Evolutionary conservation across 768 basidiomycete genomes (phyloP).

Genomic region (Trametes villosa): DNA sequence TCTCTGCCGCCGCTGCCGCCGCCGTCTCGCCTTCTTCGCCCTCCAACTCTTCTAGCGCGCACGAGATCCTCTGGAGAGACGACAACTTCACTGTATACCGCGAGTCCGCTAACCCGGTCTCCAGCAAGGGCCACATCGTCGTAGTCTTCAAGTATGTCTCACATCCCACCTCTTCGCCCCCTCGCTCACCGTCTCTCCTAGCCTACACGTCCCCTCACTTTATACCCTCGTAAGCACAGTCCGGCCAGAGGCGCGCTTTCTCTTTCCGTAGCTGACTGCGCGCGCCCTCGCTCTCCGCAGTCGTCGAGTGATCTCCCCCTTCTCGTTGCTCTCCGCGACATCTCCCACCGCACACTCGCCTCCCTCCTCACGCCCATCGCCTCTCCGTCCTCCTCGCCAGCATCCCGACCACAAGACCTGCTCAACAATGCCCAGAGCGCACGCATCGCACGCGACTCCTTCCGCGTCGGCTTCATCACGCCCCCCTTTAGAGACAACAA

Average conservation of each 20-base stretch:
- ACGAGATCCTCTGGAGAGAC: slow-evolving; percentile 75
- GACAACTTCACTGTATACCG: slow-evolving; percentile 77
- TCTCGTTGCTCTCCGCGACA: slow-evolving; percentile 62
- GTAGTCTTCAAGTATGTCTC: slow-evolving; percentile 73
- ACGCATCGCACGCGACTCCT: slow-evolving; percentile 28
- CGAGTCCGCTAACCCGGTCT: slow-evolving; percentile 71
- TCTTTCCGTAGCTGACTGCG: background rate
- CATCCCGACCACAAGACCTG: slow-evolving; percentile 28
- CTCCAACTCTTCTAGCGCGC: slow-evolving; percentile 46
- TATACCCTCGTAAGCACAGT: slow-evolving; percentile 51
- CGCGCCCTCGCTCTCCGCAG: slow-evolving; percentile 40
- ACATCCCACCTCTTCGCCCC: background rate
- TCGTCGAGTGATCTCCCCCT: slow-evolving; percentile 78
- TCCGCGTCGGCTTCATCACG: slow-evolving; percentile 78
- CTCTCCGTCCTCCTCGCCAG: slow-evolving; percentile 30
- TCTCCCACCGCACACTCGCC: slow-evolving; percentile 59
- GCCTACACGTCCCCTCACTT: slow-evolving; percentile 79
- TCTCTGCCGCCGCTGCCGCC: slow-evolving; percentile 53
- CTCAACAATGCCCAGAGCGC: slow-evolving; percentile 19
- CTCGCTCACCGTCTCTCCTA: slow-evolving; percentile 36
- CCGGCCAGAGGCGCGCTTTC: background rate
- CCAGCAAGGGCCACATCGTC: slow-evolving; percentile 72
- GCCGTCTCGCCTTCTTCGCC: slow-evolving; percentile 53
- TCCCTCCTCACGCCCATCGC: slow-evolving; percentile 42
- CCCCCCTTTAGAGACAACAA: slow-evolving; percentile 78